Conservation (phyloP, 2,329 filamentous ascomycete species). For the Achaetomium macrosporum region DNA sequence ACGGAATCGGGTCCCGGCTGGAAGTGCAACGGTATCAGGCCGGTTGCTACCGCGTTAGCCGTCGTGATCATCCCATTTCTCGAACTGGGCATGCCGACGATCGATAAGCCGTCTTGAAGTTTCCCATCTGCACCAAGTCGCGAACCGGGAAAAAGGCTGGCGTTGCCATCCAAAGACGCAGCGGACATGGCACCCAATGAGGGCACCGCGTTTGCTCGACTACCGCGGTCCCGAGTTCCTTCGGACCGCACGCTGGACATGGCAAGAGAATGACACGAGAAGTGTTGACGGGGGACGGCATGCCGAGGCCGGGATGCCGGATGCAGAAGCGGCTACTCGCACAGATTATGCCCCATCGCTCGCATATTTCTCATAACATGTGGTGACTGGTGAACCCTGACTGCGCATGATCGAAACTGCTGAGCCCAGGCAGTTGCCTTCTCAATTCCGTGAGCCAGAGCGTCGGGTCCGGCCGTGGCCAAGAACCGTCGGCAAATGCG, state of each 20-base stretch:
- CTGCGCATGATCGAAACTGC: not conserved
- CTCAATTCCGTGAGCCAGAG: slow-evolving; percentile 1
- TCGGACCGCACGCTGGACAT: not conserved
- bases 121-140: not conserved
- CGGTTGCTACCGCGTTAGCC: not conserved
- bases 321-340: slow-evolving; percentile 1
- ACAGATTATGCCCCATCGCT: not conserved
- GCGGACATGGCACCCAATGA: slow-evolving; percentile 4
- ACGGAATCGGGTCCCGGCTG: not conserved
- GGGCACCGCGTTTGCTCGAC: not conserved
- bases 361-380: not conserved
- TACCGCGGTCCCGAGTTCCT: not conserved
- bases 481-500: no score
- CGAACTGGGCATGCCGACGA: not conserved
- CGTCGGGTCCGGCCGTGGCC: slow-evolving; percentile 13
- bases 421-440: not conserved
- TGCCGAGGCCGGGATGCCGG: slow-evolving; percentile 7
- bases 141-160: slow-evolving; percentile 2
- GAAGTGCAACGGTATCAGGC: not conserved
- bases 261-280: not conserved
- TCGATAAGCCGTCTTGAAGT: not conserved
- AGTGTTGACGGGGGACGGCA: not conserved
- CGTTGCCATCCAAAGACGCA: not conserved
- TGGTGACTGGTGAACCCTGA: not conserved
- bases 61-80: not conserved